Base-by-base conservation (phyloP, 805 yeast species). In the Zygosaccharomyces kombuchaensis region DNA sequence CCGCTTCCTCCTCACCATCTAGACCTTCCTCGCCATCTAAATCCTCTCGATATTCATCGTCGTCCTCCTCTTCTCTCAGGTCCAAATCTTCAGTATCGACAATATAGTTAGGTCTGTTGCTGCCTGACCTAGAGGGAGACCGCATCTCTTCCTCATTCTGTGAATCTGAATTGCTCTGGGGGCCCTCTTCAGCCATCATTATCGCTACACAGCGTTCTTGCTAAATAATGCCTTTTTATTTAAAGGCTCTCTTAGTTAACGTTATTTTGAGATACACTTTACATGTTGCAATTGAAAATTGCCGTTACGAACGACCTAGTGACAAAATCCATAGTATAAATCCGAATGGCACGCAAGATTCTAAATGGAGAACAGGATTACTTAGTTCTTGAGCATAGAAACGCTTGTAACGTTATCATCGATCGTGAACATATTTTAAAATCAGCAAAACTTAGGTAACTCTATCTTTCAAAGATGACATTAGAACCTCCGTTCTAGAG, bases 11-110 rank as follows among this genome's bases (percentile, higher is more conserved):
- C 59, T 46, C 70, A 2, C 46, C 53, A 16, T 34, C 50, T 4
- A 39, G 45, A 50, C 41, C 70, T 54, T 58, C 69, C 34, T 59
- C 57, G 47, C 60, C 39, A 40, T 52, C 62, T 31, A 55, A 63
- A 9, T 55, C 62, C 9, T 52, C 65, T 4, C 48, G 59, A 10
- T 48, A 55, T 17, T 57, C 62, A 21, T 60, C 66, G 14, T 54
- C 60, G 21, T 59, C 62, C 14, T 59, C 67, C 9, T 61, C 70
- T 9, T 58, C 71, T 26, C 54, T 63, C n/a, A 59, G 47, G 23
- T 62, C 67, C 27, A 58, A 50, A 16, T 59, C 67, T 10, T 56
- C 65, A 9, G 58, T 58, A 40, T 64, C 71, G 23, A 58, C 52
- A 26, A 55, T 47, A 43, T 63, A 63, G 38, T 57, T 53, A 9